Evolutionary conservation across 2,329 filamentous ascomycete species (phyloP), one percentile per base, ranked within the genome.

Genomic region (Monascus ruber): DNA sequence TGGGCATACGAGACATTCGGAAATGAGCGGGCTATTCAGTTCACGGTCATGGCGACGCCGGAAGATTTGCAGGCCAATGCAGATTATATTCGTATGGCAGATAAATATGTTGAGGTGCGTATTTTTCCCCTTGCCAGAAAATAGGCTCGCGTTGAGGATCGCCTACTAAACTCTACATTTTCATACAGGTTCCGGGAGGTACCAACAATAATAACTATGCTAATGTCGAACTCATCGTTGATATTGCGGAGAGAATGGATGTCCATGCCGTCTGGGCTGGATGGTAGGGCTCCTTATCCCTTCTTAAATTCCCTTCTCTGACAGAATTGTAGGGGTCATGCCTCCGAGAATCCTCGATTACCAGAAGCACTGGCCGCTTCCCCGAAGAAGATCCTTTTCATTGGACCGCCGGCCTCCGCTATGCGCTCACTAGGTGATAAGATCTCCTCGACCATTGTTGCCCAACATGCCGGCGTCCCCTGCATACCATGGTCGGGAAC

Each of bases 131-230:
- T 17, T 17, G 2, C 17, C 17, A 17, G 17, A 17, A 17, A 17
- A 17, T 17, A 3, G 17, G 17, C 17, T 17, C 17, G 17, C 17
- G 3, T 17, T 17, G 17, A 17, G 17, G 17, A 17, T 17, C 17
- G 17, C 17, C 17, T 17, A 2, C 17, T 17, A 17, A 17, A 17
- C 17, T 17, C 17, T 17, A 17, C 17, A 3, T 17, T 17, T 17
- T 17, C 17, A 17, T 26, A 45, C 54, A 76, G 73, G 89, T 98
- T 45, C 91, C 91, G 28, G 91, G 91, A 59, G 91, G 91, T 60
- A 98, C 91, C 46, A 98, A 98, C 73, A 98, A 98, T 76, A 94
- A 98, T 81, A 98, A 98, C 69, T 98, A 98, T 68, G 91, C 91
- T 69, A 98, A 98, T 63, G 91, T 98, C 44, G 91, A 98, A 71